Evolutionary conservation across 1,139 yeast species (phyloP), one percentile per base, ranked within the genome.

Genomic region (Schizosaccharomyces versatilis): DNA sequence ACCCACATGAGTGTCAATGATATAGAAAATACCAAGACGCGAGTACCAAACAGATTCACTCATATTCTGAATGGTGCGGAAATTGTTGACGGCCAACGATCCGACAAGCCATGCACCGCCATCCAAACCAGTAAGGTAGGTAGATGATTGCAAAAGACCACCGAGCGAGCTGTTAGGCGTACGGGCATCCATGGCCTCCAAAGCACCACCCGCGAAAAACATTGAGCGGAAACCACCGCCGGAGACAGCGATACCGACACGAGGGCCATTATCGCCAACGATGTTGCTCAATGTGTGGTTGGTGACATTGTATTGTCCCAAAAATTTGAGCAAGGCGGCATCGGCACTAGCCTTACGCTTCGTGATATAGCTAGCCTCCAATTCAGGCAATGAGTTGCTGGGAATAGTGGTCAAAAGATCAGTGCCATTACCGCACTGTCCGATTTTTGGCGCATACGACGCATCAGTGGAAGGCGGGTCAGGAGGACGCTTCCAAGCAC

Each of bases 91-190:
- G n/a, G 79, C 83, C 53, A 85, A 66, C 9, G 94, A 75, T 2
- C 93, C 88, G 10, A 84, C 78, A 54, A 85, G 71, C 95, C 95
- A 85, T 58, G 79, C 79, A 54, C 95, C 94, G 51, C 94, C 94
- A 0, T 86, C 80, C 48, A 82, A 71, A 44, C 94, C 95, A 0
- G 82, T 73, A 52, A 85, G 63, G 65, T 84, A 85, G 1, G 93
- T 78, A 0, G 90, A 65, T 1, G 81, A 70, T 62, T 86, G 85
- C 54, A 83, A 70, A 55, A 85, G 69, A 1, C 95, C 94, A 40
- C 94, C 94, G 54, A 85, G 67, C 52, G 64, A 62, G 1, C 66
- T 68, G 6, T 86, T 79, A n/a, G 39, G 39, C 44, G 44, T 53
- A 61, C 94, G 70, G 60, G 74, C 72, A 64, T 84, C 95, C 58